A percentile compares a stretch with the other conserved stretches of the same genome.
Evolutionary conservation across 441 rosid genomes (phyloP).

Genomic region (Populus hybrid): DNA sequence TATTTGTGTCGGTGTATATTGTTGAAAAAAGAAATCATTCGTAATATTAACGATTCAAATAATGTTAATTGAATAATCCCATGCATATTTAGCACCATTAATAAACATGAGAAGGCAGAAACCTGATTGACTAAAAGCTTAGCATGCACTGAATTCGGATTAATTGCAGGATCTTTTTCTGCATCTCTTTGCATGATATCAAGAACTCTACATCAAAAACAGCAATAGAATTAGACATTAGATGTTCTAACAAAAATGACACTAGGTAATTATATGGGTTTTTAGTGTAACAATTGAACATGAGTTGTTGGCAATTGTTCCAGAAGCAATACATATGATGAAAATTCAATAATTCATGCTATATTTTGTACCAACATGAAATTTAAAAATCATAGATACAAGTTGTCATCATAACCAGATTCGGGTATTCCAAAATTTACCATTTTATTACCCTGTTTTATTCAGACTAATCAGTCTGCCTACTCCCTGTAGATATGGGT

Average conservation of each 20-base stretch:
- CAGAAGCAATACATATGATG: background rate
- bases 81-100: conserved; percentile 1
- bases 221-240: conserved; percentile 21
- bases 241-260: conserved; percentile 5
- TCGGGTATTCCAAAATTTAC: background rate
- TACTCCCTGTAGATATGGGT: background rate
- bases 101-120: conserved; percentile 25
- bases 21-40: background rate
- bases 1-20: background rate
- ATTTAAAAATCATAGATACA: background rate
- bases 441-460: background rate
- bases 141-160: conserved; percentile 60
- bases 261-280: background rate
- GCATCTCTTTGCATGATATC: conserved; percentile 80
- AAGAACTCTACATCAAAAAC: conserved; percentile 57
- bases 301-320: background rate
- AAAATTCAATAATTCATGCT: background rate
- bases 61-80: background rate
- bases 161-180: conserved; percentile 56
- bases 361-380: background rate
- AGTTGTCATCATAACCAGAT: background rate
- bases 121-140: conserved; percentile 80
- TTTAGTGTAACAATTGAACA: background rate
- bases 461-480: background rate
- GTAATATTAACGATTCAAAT: conserved; percentile 3